Evolutionary conservation across 1,284 basidiomycete genomes (phyloP).

Genomic region (Cryptococcus sp.): DNA sequence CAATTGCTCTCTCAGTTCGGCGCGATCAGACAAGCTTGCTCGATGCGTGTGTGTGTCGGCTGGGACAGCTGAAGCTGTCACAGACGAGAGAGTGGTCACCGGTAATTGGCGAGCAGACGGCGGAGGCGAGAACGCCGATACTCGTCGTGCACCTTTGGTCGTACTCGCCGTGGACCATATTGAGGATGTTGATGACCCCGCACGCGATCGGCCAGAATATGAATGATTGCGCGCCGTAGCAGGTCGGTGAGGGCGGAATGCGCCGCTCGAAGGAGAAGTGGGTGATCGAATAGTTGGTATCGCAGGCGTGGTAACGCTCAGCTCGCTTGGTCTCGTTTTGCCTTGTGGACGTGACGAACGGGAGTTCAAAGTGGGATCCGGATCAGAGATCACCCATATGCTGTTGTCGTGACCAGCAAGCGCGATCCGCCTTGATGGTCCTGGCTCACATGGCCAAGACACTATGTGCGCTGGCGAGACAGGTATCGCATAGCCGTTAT

Average conservation of each 20-base stretch:
- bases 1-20: conserved; percentile 40
- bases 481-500: conserved; percentile 22
- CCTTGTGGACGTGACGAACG: not conserved
- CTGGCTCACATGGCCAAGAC: conserved; percentile 32
- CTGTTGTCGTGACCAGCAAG: conserved; percentile 39
- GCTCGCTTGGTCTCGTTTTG: no score
- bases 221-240: conserved; percentile 19
- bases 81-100: conserved; percentile 24
- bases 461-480: conserved; percentile 34
- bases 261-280: conserved; percentile 3
- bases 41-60: conserved; percentile 22
- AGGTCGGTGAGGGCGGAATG: conserved; percentile 8
- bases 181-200: conserved; percentile 34
- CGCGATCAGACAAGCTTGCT: conserved; percentile 13
- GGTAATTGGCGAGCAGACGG: conserved; percentile 22
- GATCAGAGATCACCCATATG: conserved; percentile 35
- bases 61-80: conserved; percentile 26
- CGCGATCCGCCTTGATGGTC: conserved; percentile 32
- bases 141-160: conserved; percentile 18
- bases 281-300: conserved; percentile 12
- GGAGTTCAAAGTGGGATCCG: not conserved
- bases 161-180: conserved; percentile 19
- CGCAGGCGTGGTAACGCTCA: not conserved
- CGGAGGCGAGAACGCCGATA: conserved; percentile 41
- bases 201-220: conserved; percentile 26